Conservation (phyloP, 1,284 basidiomycete species). For the Dichomitus squalens region DNA sequence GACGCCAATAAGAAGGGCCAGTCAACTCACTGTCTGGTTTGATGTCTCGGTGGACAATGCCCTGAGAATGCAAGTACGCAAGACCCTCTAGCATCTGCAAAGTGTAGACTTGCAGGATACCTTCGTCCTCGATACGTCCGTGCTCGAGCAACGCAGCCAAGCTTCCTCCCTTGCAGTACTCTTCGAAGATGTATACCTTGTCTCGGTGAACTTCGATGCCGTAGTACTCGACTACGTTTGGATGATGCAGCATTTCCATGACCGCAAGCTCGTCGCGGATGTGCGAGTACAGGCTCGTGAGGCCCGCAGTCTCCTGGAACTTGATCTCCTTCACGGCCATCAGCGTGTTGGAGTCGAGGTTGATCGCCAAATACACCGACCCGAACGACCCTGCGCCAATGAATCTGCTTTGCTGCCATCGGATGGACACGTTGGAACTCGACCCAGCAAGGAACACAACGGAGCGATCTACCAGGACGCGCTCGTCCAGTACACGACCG, state of each 20-base stretch:
- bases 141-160: constrained; percentile 90
- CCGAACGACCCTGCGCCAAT: constrained; percentile 98
- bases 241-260: constrained; percentile 98
- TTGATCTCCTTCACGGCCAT: constrained; percentile 99
- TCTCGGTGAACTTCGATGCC: constrained; percentile 99
- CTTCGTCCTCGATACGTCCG: constrained; percentile 96
- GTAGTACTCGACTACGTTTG: constrained; percentile 99
- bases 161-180: constrained; percentile 97
- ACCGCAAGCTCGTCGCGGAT: constrained; percentile 97
- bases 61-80: constrained; percentile 90
- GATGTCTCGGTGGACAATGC: constrained; percentile 95
- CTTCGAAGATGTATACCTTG: constrained; percentile 99
- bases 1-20: background rate
- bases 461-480: constrained; percentile 89
- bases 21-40: constrained; percentile 92
- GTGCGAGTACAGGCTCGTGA: constrained; percentile 86
- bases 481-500: constrained; percentile 90
- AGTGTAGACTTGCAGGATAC: constrained; percentile 94
- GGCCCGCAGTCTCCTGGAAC: constrained; percentile 89
- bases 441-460: constrained; percentile 91
- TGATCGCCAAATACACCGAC: constrained; percentile 97
- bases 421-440: constrained; percentile 92
- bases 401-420: constrained; percentile 98
- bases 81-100: constrained; percentile 97
- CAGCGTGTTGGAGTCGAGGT: constrained; percentile 93